Percentiles rank a stretch among this genome's conserved stretches.
These are phyloP conservation scores for Helotiales sp. DNA, from an alignment of 2,329 filamentous ascomycete genomes.

Conservation along the genomic window DNA sequence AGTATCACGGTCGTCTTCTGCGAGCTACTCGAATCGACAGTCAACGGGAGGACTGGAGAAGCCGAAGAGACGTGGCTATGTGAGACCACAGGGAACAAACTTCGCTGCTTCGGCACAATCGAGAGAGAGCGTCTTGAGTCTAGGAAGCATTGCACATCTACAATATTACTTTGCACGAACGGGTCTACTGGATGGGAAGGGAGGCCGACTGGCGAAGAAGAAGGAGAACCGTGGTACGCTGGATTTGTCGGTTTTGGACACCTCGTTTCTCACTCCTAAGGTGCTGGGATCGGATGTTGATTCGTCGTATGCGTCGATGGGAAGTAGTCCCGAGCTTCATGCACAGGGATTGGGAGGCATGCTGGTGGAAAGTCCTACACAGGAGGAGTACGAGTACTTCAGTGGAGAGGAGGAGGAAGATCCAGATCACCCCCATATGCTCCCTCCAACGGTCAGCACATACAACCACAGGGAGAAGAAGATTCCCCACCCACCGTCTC, in stretches of 20 bases:
- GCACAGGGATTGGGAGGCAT: constrained; percentile 40
- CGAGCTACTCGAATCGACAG: constrained; percentile 53
- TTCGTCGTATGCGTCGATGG: constrained; percentile 64
- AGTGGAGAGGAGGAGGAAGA: constrained; percentile 60
- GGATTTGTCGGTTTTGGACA: constrained; percentile 61
- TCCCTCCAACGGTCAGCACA: constrained; percentile 96
- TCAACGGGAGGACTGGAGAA: constrained; percentile 48
- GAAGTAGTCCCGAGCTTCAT: constrained; percentile 61
- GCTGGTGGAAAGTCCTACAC: constrained; percentile 47
- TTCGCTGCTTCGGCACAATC: constrained; percentile 91
- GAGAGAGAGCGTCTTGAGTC: constrained; percentile 91
- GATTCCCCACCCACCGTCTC: constrained; percentile 82
- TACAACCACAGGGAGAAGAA: constrained; percentile 86
- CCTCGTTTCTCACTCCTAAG: constrained; percentile 49
- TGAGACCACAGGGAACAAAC: constrained; percentile 49
- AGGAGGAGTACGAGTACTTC: constrained; percentile 54
- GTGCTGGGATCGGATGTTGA: constrained; percentile 57
- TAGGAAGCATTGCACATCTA: constrained; percentile 95
- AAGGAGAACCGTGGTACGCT: constrained; percentile 56
- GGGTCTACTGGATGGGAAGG: constrained; percentile 90
- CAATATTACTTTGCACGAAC: constrained; percentile 99
- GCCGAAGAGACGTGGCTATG: constrained; percentile 47
- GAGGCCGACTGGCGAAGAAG: constrained; percentile 80
- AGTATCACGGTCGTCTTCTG: constrained; percentile 66
- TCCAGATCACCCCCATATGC: constrained; percentile 75